Evolutionary conservation across 2,329 filamentous ascomycete species (phyloP).

Genomic region (Xylaria sp.): DNA sequence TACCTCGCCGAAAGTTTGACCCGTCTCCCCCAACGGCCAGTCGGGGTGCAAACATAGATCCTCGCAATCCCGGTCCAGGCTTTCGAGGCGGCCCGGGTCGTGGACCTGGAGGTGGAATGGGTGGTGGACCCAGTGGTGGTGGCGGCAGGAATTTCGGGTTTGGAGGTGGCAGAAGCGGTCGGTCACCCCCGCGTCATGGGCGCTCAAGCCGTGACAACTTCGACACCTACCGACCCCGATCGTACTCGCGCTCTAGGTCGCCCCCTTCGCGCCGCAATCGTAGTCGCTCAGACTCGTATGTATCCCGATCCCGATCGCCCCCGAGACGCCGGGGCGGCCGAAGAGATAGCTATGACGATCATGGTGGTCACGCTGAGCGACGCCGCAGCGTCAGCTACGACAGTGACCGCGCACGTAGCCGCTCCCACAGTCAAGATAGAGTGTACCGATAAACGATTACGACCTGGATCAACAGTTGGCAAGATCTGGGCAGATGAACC

Average conservation of each 20-base stretch:
- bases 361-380: conserved; percentile 33
- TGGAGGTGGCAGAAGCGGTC: conserved; percentile 30
- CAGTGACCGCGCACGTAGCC: conserved; percentile 39
- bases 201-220: conserved; percentile 34
- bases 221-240: conserved; percentile 59
- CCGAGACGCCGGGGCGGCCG: conserved; percentile 31
- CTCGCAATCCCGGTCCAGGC: conserved; percentile 42
- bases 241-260: conserved; percentile 44
- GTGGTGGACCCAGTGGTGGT: conserved; percentile 34
- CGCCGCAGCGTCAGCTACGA: conserved; percentile 46
- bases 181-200: conserved; percentile 25
- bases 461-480: neutral
- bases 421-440: conserved; percentile 37
- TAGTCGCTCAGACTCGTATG: conserved; percentile 30
- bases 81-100: conserved; percentile 30
- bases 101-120: conserved; percentile 25
- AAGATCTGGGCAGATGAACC: neutral
- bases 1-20: conserved; percentile 78
- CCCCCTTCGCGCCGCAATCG: conserved; percentile 32
- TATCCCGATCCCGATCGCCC: conserved; percentile 34
- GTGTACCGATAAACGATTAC: conserved; percentile 29
- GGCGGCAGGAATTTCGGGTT: conserved; percentile 28
- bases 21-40: conserved; percentile 69
- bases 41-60: conserved; percentile 54
- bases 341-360: conserved; percentile 32